Percentiles rank a stretch among this genome's conserved stretches.
phyloP scores from a whole-genome alignment of 2,329 filamentous ascomycete species.

The Stagonosporopsis rhizophila region DNA sequence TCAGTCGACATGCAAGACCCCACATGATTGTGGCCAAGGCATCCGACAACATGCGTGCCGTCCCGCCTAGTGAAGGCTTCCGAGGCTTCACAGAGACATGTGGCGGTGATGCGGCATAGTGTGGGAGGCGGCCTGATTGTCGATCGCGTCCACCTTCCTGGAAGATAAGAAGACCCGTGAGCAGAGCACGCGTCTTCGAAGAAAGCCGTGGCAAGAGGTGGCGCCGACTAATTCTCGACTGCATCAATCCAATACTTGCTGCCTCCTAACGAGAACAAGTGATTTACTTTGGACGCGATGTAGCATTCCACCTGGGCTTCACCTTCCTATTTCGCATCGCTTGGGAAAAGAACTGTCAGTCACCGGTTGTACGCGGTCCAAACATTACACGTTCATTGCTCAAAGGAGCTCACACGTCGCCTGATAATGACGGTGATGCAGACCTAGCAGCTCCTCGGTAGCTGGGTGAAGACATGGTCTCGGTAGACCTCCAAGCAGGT shows the following conservation, averaged over 20 bases:
- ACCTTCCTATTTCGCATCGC: conserved; percentile 9
- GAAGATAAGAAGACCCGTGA: not conserved
- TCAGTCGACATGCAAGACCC: not conserved
- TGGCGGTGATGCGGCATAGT: conserved; percentile 1
- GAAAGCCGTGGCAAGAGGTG: not conserved
- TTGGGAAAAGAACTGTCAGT: not conserved
- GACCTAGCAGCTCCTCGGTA: not conserved
- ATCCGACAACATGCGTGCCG: conserved; percentile 16
- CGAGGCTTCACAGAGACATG: not conserved
- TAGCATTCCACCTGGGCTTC: not conserved
- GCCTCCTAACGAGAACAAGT: not conserved
- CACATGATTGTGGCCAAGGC: conserved; percentile 1
- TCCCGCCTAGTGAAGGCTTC: conserved; percentile 9
- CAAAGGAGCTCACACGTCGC: not conserved
- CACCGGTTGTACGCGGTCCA: conserved; percentile 3
- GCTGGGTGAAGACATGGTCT: not conserved
- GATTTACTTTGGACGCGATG: not conserved
- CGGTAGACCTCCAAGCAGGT: conserved; percentile 5
- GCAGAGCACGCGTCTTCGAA: not conserved
- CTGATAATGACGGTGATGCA: not conserved
- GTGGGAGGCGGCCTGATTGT: not conserved
- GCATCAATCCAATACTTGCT: conserved; percentile 2
- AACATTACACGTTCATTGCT: not conserved
- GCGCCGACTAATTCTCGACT: not conserved
- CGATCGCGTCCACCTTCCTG: conserved; percentile 1